phyloP scores from a whole-genome alignment of 352 stramenopile genomes.

The Phytophthora sansomeana region DNA sequence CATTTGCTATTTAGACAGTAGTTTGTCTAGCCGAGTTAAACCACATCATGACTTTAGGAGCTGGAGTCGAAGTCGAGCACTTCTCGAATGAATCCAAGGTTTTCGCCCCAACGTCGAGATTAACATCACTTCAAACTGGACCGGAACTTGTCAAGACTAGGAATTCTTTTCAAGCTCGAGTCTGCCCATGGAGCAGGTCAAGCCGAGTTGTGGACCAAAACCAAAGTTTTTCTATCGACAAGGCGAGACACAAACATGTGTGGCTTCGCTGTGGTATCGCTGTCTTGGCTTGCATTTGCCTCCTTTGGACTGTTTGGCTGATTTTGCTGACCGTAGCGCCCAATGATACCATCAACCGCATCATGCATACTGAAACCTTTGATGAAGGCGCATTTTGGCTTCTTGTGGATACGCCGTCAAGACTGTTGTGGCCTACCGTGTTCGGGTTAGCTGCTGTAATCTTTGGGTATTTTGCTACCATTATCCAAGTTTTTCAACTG shows the following conservation, averaged over 20 bases:
- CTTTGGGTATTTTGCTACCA: constrained; percentile 1
- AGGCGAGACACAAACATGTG: background rate
- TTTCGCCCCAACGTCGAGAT: background rate
- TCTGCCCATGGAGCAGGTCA: background rate
- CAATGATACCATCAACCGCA: background rate
- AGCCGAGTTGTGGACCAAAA: background rate
- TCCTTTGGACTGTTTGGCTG: background rate
- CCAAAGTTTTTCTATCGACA: background rate
- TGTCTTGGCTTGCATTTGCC: background rate
- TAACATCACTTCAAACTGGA: background rate
- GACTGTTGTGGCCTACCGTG: constrained; percentile 2
- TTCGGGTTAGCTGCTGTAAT: background rate
- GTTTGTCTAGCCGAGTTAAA: background rate
- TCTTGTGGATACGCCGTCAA: constrained; percentile 5
- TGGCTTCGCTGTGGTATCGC: background rate
- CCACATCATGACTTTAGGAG: background rate
- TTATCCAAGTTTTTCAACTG: background rate
- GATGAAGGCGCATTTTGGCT: constrained; percentile 8
- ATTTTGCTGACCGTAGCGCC: background rate
- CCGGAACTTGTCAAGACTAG: background rate
- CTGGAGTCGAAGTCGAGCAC: background rate
- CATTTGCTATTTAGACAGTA: background rate
- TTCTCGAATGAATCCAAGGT: background rate
- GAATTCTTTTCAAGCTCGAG: background rate
- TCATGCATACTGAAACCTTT: constrained; percentile 3